Conservation (phyloP, 176 grass and related monocot genomes). For the Stipa capillata region DNA sequence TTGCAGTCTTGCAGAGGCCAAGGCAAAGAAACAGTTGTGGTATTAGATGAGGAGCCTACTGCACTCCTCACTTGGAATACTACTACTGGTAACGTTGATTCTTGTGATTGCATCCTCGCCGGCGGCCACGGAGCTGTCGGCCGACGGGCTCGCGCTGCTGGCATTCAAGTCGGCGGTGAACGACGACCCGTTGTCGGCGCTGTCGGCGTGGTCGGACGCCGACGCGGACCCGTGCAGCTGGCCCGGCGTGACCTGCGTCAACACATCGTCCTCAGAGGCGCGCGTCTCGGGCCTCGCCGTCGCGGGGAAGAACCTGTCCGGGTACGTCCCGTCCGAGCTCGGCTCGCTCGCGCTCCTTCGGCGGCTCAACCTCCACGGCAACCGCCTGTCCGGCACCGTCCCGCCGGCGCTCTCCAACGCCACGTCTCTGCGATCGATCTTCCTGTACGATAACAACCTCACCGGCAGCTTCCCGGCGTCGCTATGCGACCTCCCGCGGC, state of each 20-base stretch:
- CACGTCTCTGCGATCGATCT: slow-evolving; percentile 61
- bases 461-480: slow-evolving; percentile 26
- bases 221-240: slow-evolving; percentile 62
- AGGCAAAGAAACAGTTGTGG: no score
- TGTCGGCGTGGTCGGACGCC: slow-evolving; percentile 37
- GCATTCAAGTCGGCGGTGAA: slow-evolving; percentile 72
- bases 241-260: slow-evolving; percentile 53
- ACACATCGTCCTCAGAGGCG: slow-evolving; percentile 29
- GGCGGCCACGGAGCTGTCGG: slow-evolving; percentile 28
- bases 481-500: slow-evolving; percentile 38
- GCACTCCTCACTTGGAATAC: neutral
- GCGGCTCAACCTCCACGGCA: slow-evolving; percentile 66
- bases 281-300: slow-evolving; percentile 62
- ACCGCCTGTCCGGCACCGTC: slow-evolving; percentile 33
- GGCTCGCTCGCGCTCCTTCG: slow-evolving; percentile 42
- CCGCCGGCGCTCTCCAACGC: slow-evolving; percentile 40
- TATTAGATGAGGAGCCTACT: slow-evolving; percentile 30
- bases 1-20: no score
- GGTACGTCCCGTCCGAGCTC: slow-evolving; percentile 50
- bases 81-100: neutral
- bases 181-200: slow-evolving; percentile 52
- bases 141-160: slow-evolving; percentile 57
- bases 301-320: slow-evolving; percentile 65
- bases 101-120: neutral
- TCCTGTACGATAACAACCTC: slow-evolving; percentile 60